These are phyloP conservation scores for Nicotiana undulata DNA, from an alignment of 257 asterid genomes.

Conservation along the genomic window DNA sequence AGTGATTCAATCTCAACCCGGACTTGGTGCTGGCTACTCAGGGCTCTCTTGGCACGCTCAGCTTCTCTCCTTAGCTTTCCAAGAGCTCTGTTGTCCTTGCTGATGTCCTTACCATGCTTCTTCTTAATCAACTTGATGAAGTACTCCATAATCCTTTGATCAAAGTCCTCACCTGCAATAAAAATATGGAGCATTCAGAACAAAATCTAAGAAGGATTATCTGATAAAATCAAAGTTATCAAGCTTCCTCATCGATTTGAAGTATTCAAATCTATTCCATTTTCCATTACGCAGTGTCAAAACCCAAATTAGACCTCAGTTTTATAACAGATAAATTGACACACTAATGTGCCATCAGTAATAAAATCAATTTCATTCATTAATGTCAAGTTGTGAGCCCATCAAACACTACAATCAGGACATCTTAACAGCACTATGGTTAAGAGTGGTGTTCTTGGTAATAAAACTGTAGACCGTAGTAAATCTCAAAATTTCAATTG, in stretches of 20 bases:
- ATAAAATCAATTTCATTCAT: neutral
- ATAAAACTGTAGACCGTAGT: neutral
- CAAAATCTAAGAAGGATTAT: neutral
- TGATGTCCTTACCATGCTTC: constrained; percentile 94
- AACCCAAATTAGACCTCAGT: neutral
- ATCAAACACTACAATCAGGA: neutral
- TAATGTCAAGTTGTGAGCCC: neutral
- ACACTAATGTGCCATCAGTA: neutral
- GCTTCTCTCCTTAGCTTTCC: constrained; percentile 89
- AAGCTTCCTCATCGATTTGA: neutral
- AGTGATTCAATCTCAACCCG: constrained; percentile 95
- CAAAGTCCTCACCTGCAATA: constrained; percentile 88
- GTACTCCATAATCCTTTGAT: constrained; percentile 92
- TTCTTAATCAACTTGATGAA: constrained; percentile 93
- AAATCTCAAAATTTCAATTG: neutral
- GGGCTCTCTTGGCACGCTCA: constrained; percentile 93
- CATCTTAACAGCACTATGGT: neutral
- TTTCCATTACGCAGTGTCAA: neutral
- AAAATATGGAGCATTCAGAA: neutral
- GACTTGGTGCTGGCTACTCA: constrained; percentile 98
- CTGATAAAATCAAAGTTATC: neutral
- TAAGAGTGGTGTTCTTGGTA: neutral
- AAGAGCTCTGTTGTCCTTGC: constrained; percentile 93
- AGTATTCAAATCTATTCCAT: neutral
- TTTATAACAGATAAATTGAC: neutral